Base-by-base conservation (phyloP, 768 basidiomycete genomes). In the Leucocoprinus sp. region DNA sequence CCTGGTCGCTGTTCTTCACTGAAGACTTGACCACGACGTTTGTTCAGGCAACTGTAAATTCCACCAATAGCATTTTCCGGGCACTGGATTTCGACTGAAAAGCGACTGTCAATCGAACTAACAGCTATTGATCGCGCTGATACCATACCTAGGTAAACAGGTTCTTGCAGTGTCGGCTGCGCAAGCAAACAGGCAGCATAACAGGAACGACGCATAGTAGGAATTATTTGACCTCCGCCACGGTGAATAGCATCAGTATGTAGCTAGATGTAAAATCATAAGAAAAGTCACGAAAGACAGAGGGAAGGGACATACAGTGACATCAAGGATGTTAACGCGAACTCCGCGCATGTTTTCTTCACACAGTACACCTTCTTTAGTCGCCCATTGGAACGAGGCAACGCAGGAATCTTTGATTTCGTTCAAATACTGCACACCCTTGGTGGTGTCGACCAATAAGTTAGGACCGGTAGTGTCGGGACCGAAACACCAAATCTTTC, bases 381-480 rank as follows among this genome's bases (percentile, higher is more conserved):
- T 89, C 36, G 96, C 96, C 96, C 93, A 98, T 69, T 98, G 96
- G 84, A 98, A 90, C 37, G 92, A 93, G 56, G 96, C 95, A 64
- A 99, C 80, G 64, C 93, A 96, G 54, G 96, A 98, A 66, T 99
- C 96, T 76, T 99, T 98, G 76, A 99, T 99, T 80, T 99, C 96
- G 64, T 92, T 95, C 52, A 99, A 72, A 73, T 96, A 98, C 62
- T 99, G 96, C 49, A 96, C 92, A 73, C 92, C 96, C 80, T 98
- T 99, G 58, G 96, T 97, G 56, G 86, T 89, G 69, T 99, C 96
- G 58, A 96, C 91, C 66, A 99, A 69, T 67, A 99, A 66, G 71
- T 99, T 99, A 47, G 96, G 82, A 36, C 96, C 96, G 54, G 89
- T 92, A 42, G 91, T 96, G 54, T 99, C 96, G 52, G 96, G 96